These are phyloP conservation scores for Ceratocystis papillata DNA, from an alignment of 2,329 filamentous ascomycete species.

Conservation along the genomic window DNA sequence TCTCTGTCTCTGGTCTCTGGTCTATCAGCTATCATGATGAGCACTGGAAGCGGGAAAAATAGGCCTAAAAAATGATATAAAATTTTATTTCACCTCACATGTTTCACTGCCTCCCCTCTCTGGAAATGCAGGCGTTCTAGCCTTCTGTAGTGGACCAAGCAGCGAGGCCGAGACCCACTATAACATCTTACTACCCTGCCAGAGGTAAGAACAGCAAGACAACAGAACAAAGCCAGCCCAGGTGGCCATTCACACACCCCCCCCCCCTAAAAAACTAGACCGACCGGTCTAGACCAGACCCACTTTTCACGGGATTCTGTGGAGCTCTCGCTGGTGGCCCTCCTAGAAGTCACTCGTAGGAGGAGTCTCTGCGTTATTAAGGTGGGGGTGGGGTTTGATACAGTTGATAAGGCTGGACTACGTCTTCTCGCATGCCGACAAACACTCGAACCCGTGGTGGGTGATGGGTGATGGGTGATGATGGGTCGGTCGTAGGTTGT, in stretches of 20 bases:
- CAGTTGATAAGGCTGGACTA: background rate
- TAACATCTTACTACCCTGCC: background rate
- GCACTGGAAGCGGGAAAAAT: no score
- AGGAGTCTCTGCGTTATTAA: background rate
- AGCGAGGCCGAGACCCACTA: background rate
- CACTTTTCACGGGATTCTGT: background rate
- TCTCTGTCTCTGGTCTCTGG: no score
- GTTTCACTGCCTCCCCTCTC: background rate
- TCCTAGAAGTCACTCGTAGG: no score
- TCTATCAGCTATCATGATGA: no score
- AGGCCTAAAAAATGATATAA: no score
- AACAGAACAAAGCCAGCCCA: background rate
- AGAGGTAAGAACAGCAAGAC: background rate
- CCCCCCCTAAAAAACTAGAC: background rate
- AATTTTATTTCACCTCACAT: no score
- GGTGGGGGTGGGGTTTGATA: background rate
- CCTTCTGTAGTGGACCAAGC: background rate
- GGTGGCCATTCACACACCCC: background rate
- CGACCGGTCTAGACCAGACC: background rate
- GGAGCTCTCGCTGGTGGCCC: background rate
- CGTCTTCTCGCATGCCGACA: background rate
- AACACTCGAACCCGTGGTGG: no score
- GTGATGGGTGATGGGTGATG: no score
- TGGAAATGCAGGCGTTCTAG: background rate
- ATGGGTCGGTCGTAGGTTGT: no score